Evolutionary conservation across 1,284 basidiomycete genomes (phyloP), one percentile per base, ranked within the genome.

Genomic region (Papiliotrema fonsecae): DNA sequence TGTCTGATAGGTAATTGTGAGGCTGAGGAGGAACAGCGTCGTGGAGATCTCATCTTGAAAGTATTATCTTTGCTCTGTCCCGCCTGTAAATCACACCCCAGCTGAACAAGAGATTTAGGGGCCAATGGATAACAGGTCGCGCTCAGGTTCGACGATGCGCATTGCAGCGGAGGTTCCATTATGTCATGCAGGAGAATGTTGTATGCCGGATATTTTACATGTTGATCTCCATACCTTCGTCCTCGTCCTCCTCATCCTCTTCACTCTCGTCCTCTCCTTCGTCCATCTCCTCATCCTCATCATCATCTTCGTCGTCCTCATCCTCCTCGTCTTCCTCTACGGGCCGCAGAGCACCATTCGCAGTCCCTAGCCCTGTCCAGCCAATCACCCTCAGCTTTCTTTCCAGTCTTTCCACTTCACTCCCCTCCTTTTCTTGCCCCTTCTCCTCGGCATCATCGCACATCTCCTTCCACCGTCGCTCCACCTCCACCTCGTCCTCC

Each of bases 401-500:
- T 18, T 35, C 44, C 22, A 45, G 26, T 14, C 19, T 25, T n/a
- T 14, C 46, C 37, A 35, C 47, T 38, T 22, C 24, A 28, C 22
- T 26, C 3, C 32, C 42, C 11, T 37, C 45, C 16, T 19, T 19
- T 26, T 45, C 39, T 14, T 45, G 42, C 10, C 19, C 21, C 9
- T 50, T 39, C 42, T 47, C 31, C 42, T 52, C 50, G 24, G 60
- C 41, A 3, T 57, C 42, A 30, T 71, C 66, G 26, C 64, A 34
- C 30, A 60, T 18, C 21, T 9, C 37, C 32, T 50, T 45, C 58
- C 58, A 60, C 38, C 45, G 26, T 22, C 32, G 36, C 40, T 54
- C 55, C 48, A 65, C 50, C 13, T 48, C 57, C 10, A 45, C 52
- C 14, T 54, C 50, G 19, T 62, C 57, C 48, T 62, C 66, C 24